Evolutionary conservation across 768 basidiomycete genomes (phyloP).

Genomic region (Xerocomellus amylosporus): DNA sequence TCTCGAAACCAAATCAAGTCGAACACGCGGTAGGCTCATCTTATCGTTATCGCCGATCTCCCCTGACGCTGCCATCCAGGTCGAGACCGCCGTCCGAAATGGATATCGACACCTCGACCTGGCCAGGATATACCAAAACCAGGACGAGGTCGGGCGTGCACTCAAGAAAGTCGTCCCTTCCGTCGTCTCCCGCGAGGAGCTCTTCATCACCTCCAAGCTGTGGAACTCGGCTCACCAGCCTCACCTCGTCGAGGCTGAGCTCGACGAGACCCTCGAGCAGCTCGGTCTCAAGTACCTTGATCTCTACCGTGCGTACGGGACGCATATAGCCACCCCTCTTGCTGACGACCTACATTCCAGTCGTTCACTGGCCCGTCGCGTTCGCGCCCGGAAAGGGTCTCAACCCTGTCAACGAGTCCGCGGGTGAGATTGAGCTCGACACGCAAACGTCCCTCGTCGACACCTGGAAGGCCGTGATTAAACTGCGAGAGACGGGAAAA

Average conservation of each 20-base stretch:
- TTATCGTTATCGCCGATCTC: not conserved
- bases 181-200: conserved; percentile 75
- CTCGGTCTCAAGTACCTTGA: conserved; percentile 78
- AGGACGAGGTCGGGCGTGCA: conserved; percentile 70
- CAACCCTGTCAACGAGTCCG: conserved; percentile 45
- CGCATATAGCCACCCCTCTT: conserved; percentile 3
- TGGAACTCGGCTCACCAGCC: conserved; percentile 78
- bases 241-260: conserved; percentile 63
- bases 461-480: conserved; percentile 81
- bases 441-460: conserved; percentile 60
- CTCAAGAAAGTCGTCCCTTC: conserved; percentile 74
- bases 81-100: conserved; percentile 67
- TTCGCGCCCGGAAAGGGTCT: conserved; percentile 59
- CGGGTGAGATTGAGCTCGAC: conserved; percentile 55
- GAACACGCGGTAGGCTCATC: conserved; percentile 56
- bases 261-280: conserved; percentile 71
- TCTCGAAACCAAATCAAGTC: conserved; percentile 72
- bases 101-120: conserved; percentile 87
- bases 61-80: conserved; percentile 39
- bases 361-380: conserved; percentile 78
- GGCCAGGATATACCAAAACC: conserved; percentile 78
- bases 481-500: conserved; percentile 65
- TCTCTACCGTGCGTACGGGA: conserved; percentile 58
- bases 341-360: conserved; percentile 33
- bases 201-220: conserved; percentile 80